Conservation (phyloP, 331 rosid species). For the Pyrus hybrid region DNA sequence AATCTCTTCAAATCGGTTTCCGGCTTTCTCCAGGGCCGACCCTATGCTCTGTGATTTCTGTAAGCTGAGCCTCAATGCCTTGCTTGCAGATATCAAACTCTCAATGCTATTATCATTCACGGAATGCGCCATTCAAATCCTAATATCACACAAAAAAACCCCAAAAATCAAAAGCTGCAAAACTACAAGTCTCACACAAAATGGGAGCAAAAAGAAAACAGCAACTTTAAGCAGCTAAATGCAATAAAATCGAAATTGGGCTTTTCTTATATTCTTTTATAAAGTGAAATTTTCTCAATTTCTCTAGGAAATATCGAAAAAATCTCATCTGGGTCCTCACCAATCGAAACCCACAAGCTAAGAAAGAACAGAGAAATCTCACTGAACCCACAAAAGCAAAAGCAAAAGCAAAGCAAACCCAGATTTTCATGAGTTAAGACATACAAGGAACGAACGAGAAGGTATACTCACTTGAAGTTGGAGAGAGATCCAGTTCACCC, state of each 20-base stretch:
- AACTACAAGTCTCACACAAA: background rate
- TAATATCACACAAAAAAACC: background rate
- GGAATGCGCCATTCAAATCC: constrained; percentile 52
- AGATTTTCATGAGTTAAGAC: constrained; percentile 10
- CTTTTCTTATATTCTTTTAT: background rate
- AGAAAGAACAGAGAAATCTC: background rate
- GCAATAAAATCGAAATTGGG: background rate
- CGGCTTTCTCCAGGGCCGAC: constrained; percentile 62
- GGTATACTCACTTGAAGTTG: constrained; percentile 28
- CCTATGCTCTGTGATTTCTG: constrained; percentile 73
- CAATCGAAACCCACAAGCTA: constrained; percentile 7
- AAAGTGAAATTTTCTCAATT: constrained; percentile 2
- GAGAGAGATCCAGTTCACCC: constrained; percentile 19
- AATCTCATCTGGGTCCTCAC: constrained; percentile 11
- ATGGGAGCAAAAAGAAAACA: background rate
- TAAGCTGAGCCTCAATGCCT: constrained; percentile 68
- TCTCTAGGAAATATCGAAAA: constrained; percentile 42
- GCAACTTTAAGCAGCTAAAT: constrained; percentile 3
- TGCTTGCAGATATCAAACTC: constrained; percentile 55
- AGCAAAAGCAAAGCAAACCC: constrained; percentile 1
- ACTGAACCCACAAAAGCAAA: constrained; percentile 4
- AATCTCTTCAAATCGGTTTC: constrained; percentile 73
- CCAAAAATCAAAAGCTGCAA: constrained; percentile 1
- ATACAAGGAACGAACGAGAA: background rate
- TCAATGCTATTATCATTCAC: constrained; percentile 32